Evolutionary conservation across 176 grass and related monocot genomes (phyloP).

Genomic region (Aegilops speltoides): DNA sequence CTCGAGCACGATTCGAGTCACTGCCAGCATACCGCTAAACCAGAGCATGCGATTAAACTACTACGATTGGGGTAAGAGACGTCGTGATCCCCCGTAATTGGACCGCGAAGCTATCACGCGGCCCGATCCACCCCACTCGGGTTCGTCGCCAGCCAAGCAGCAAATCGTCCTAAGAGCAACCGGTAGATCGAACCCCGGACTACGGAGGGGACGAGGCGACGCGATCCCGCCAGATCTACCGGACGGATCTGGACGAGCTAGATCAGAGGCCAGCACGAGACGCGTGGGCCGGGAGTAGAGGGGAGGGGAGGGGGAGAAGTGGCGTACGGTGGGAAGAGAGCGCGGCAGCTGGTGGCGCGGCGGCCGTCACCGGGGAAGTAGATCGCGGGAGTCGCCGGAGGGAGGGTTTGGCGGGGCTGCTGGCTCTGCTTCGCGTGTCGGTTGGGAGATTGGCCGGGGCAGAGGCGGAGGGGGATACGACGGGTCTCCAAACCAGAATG

Average conservation of each 20-base stretch:
- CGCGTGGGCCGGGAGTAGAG: neutral
- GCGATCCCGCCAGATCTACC: constrained; percentile 8
- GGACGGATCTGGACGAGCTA: constrained; percentile 7
- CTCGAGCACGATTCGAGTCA: neutral
- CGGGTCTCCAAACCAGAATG: neutral
- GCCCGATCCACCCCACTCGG: neutral
- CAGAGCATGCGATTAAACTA: neutral
- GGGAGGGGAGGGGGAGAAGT: neutral
- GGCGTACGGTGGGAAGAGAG: neutral
- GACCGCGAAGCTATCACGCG: too few species aligned
- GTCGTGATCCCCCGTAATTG: too few species aligned
- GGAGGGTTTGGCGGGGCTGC: neutral
- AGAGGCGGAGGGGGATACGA: neutral
- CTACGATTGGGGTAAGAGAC: too few species aligned
- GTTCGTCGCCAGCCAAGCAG: neutral
- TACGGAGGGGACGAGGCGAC: neutral
- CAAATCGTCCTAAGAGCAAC: neutral
- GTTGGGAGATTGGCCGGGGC: neutral
- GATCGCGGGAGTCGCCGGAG: neutral
- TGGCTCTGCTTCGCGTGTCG: neutral
- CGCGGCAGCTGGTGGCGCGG: neutral
- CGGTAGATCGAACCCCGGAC: neutral
- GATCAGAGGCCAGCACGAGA: neutral
- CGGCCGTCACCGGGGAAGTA: neutral
- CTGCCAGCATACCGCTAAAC: neutral